These are phyloP conservation scores for Ceratocystis alfenasii DNA, from an alignment of 2,329 filamentous ascomycete species.

Conservation along the genomic window DNA sequence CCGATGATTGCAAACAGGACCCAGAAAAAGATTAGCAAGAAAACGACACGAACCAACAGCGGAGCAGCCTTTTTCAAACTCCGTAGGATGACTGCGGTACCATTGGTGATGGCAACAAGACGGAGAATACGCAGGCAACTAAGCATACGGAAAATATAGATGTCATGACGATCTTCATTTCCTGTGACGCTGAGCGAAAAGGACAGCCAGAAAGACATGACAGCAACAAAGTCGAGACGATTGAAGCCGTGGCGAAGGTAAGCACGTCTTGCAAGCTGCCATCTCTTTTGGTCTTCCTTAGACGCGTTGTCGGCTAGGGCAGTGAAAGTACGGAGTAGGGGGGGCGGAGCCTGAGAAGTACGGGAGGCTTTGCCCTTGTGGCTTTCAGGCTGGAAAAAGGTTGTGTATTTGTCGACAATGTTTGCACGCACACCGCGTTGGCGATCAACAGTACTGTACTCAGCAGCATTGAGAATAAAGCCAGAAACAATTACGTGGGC, in stretches of 20 bases:
- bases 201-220: slow-evolving; percentile 89
- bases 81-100: slow-evolving; percentile 85
- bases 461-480: slow-evolving; percentile 75
- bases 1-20: slow-evolving; percentile 92
- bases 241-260: slow-evolving; percentile 95
- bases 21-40: slow-evolving; percentile 96
- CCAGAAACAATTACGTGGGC: slow-evolving; percentile 86
- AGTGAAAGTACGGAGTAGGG: slow-evolving; percentile 42
- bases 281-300: slow-evolving; percentile 65
- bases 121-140: slow-evolving; percentile 88
- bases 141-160: slow-evolving; percentile 92
- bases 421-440: slow-evolving; percentile 62
- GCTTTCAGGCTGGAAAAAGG: slow-evolving; percentile 70
- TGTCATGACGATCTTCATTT: slow-evolving; percentile 54
- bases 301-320: slow-evolving; percentile 55
- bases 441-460: slow-evolving; percentile 84
- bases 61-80: slow-evolving; percentile 94
- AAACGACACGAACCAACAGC: slow-evolving; percentile 80
- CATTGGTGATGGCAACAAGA: slow-evolving; percentile 81
- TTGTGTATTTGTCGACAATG: slow-evolving; percentile 61
- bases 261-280: slow-evolving; percentile 76
- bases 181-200: slow-evolving; percentile 61
- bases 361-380: slow-evolving; percentile 44
- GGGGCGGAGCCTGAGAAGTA: slow-evolving; percentile 35
- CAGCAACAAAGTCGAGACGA: slow-evolving; percentile 83